These are phyloP conservation scores for Candida orba DNA, from an alignment of 805 yeast genomes.

Conservation along the genomic window DNA sequence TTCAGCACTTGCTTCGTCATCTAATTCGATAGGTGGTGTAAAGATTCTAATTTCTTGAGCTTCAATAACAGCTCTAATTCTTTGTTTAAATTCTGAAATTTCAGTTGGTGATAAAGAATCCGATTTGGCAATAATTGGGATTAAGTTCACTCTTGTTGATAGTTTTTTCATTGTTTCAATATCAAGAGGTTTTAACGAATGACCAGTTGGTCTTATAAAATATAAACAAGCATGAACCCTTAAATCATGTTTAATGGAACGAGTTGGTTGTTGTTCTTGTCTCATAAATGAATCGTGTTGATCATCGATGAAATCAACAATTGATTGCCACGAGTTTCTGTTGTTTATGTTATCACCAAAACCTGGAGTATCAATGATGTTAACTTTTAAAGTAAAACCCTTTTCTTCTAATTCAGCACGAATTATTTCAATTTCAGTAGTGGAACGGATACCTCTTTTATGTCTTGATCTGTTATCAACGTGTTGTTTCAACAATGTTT, in stretches of 20 bases:
- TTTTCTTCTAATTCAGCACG: conserved; percentile 82
- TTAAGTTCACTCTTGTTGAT: conserved; percentile 72
- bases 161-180: conserved; percentile 82
- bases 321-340: conserved; percentile 78
- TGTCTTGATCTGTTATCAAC: conserved; percentile 35
- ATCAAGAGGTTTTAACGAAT: conserved; percentile 79
- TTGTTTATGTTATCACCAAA: conserved; percentile 89
- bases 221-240: conserved; percentile 89
- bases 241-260: conserved; percentile 61
- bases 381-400: conserved; percentile 68
- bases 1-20: conserved; percentile 69
- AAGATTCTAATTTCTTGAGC: conserved; percentile 78
- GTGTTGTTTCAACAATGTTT: conserved; percentile 56
- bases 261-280: conserved; percentile 86
- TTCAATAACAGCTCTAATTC: conserved; percentile 77
- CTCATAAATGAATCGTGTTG: conserved; percentile 85
- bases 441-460: conserved; percentile 54
- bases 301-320: conserved; percentile 83
- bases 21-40: conserved; percentile 75
- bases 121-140: conserved; percentile 58
- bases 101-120: conserved; percentile 23
- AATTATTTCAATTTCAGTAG: conserved; percentile 71
- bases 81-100: conserved; percentile 27
- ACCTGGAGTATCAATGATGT: conserved; percentile 88
- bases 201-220: conserved; percentile 89